These are phyloP conservation scores for Lactarius sp. DNA, from an alignment of 768 basidiomycete genomes.

Conservation along the genomic window DNA sequence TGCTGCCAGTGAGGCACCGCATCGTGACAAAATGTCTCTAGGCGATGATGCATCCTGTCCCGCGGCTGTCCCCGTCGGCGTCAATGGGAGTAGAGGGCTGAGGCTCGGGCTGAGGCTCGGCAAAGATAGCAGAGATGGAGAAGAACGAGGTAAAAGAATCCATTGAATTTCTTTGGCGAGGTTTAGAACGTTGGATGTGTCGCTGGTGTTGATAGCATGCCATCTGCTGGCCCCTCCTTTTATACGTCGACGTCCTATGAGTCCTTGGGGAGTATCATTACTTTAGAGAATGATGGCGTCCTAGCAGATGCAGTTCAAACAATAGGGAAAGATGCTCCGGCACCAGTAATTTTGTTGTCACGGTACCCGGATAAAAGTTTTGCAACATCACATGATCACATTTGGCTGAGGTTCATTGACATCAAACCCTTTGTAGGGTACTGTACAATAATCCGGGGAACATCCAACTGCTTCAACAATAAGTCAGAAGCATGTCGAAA, in stretches of 20 bases:
- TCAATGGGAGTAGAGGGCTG: constrained; percentile 9
- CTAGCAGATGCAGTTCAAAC: too few relatives aligned
- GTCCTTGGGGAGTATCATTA: too few relatives aligned
- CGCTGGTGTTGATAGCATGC: background rate
- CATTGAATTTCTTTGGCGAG: background rate
- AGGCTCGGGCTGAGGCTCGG: background rate
- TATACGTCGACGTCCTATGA: background rate
- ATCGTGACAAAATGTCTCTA: background rate
- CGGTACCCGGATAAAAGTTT: too few relatives aligned
- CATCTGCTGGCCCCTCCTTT: background rate
- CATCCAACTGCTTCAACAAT: too few relatives aligned
- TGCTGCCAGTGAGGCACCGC: background rate
- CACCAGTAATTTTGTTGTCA: too few relatives aligned
- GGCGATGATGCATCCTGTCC: constrained; percentile 1
- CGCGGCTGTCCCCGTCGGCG: background rate
- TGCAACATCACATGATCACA: too few relatives aligned
- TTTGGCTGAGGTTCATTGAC: too few relatives aligned
- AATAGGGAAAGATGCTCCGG: too few relatives aligned
- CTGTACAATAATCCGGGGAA: too few relatives aligned
- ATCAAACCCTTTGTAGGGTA: too few relatives aligned
- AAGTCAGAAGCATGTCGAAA: too few relatives aligned
- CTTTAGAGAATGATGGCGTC: too few relatives aligned
- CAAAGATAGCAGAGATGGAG: background rate
- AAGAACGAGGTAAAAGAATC: constrained; percentile 5
- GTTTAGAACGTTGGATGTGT: background rate